Percentiles rank a stretch among this genome's conserved stretches.
Evolutionary conservation across 2,329 filamentous ascomycete species (phyloP).

Genomic region (Fusarium sp.): DNA sequence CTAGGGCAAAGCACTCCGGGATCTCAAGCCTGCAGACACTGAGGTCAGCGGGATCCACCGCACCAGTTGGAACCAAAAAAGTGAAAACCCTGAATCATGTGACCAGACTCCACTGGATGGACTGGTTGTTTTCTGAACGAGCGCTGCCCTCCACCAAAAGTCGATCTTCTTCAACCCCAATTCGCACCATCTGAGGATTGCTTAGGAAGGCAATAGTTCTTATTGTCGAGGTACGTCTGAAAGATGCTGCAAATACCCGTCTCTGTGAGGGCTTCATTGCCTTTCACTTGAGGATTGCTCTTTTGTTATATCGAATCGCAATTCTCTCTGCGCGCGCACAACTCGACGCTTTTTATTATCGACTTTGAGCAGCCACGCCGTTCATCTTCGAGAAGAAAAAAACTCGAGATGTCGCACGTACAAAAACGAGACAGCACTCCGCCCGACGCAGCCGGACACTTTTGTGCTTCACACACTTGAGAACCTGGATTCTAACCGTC

Average conservation of each 20-base stretch:
- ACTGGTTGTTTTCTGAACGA: constrained; percentile 38
- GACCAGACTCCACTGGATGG: constrained; percentile 29
- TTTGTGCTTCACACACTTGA: not conserved
- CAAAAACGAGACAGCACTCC: constrained; percentile 3
- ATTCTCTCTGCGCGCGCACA: constrained; percentile 20
- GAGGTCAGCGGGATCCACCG: not conserved
- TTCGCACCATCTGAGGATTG: constrained; percentile 65
- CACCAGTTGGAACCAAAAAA: not conserved
- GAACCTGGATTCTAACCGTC: constrained; percentile 52
- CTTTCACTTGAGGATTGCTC: constrained; percentile 44
- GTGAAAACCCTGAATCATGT: constrained; percentile 46
- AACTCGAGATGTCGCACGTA: not conserved
- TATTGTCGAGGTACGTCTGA: constrained; percentile 72
- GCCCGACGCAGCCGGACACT: not conserved
- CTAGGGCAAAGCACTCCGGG: constrained; percentile 33
- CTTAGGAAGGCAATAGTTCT: constrained; percentile 68
- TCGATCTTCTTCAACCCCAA: constrained; percentile 44
- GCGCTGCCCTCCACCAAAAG: constrained; percentile 44
- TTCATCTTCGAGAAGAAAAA: constrained; percentile 11
- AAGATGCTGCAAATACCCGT: constrained; percentile 55
- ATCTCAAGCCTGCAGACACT: not conserved
- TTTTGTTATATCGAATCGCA: constrained; percentile 13
- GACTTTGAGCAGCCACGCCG: constrained; percentile 14
- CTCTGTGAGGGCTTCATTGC: constrained; percentile 45
- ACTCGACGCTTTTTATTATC: constrained; percentile 15